Percentiles rank a stretch among this genome's conserved stretches.
Evolutionary conservation across 352 stramenopile species (phyloP).

Genomic region (Phytophthora citrophthora): DNA sequence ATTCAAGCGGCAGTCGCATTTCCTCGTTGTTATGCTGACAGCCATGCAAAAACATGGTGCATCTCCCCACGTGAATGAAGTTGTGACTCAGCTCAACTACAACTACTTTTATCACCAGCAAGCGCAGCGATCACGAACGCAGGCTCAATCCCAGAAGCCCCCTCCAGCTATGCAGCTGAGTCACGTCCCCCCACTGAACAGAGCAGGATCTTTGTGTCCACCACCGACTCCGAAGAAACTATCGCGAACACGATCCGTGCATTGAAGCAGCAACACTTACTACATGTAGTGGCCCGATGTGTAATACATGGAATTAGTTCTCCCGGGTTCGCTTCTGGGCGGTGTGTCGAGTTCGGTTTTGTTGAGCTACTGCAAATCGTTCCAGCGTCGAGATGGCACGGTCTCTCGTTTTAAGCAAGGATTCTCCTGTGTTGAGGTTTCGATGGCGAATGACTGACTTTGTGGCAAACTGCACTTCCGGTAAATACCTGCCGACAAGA

Average conservation of each 20-base stretch:
- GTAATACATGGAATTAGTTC: background rate
- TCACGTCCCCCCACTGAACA: conserved; percentile 9
- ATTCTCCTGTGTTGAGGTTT: conserved; percentile 9
- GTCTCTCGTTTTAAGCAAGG: background rate
- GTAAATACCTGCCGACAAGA: conserved; percentile 9
- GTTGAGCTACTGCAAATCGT: background rate
- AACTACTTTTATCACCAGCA: conserved; percentile 72
- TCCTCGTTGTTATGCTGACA: conserved; percentile 75
- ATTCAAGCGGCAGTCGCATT: conserved; percentile 70
- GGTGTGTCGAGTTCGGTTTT: too few species aligned
- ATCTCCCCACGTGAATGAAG: conserved; percentile 70
- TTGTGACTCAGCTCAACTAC: conserved; percentile 79
- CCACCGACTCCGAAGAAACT: conserved; percentile 20
- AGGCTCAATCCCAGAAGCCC: conserved; percentile 1
- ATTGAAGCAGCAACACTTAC: too few species aligned
- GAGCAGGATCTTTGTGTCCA: conserved; percentile 19
- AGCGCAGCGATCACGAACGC: conserved; percentile 23
- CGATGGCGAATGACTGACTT: background rate
- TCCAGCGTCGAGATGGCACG: conserved; percentile 12
- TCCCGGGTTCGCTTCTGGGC: conserved; percentile 2
- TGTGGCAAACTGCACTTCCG: conserved; percentile 2
- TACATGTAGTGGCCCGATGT: too few species aligned
- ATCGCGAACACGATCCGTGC: conserved; percentile 18
- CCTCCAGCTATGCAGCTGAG: conserved; percentile 1
- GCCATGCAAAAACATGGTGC: conserved; percentile 77